A percentile compares a stretch with the other conserved stretches of the same genome.
phyloP scores from a whole-genome alignment of 2,329 filamentous ascomycete genomes.

The Pyricularia sp. region DNA sequence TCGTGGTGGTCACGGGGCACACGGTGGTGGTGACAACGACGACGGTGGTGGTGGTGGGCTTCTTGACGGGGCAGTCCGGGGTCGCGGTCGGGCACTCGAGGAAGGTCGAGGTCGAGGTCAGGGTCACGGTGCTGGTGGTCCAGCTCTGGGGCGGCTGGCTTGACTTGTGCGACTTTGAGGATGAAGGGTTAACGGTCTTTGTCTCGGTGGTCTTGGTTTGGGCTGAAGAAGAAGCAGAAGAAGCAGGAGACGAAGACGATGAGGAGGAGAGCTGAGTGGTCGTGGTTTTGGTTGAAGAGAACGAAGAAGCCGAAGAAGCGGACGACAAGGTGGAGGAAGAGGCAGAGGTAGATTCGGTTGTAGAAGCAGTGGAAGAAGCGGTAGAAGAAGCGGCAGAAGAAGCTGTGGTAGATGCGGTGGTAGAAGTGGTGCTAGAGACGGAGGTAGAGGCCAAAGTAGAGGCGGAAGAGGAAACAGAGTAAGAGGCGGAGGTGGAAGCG shows the following conservation, averaged over 20 bases:
- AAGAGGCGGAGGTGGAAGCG: too few relatives aligned
- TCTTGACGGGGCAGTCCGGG: conserved; percentile 27
- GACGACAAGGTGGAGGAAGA: neutral
- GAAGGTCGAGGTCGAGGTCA: conserved; percentile 28
- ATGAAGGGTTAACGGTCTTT: neutral
- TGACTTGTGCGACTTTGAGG: conserved; percentile 7
- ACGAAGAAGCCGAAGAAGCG: neutral
- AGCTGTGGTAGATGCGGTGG: too few relatives aligned
- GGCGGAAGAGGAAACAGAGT: too few relatives aligned
- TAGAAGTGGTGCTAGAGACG: too few relatives aligned
- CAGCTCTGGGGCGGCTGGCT: conserved; percentile 20
- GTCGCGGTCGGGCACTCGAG: conserved; percentile 26
- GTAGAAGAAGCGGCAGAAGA: too few relatives aligned
- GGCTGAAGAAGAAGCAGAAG: neutral
- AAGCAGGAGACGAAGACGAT: neutral
- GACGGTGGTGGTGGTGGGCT: conserved; percentile 24
- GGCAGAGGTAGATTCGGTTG: neutral
- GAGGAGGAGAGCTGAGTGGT: neutral
- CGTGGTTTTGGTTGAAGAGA: neutral
- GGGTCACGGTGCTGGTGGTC: conserved; percentile 31
- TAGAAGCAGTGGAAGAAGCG: neutral
- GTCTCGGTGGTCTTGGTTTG: conserved; percentile 3
- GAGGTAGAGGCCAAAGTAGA: too few relatives aligned
- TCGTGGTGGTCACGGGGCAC: conserved; percentile 25
- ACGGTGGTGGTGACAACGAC: conserved; percentile 29